A percentile compares a stretch with the other conserved stretches of the same genome.
Conservation (phyloP, 495 filamentous ascomycete genomes). For the Darksidea phi region DNA sequence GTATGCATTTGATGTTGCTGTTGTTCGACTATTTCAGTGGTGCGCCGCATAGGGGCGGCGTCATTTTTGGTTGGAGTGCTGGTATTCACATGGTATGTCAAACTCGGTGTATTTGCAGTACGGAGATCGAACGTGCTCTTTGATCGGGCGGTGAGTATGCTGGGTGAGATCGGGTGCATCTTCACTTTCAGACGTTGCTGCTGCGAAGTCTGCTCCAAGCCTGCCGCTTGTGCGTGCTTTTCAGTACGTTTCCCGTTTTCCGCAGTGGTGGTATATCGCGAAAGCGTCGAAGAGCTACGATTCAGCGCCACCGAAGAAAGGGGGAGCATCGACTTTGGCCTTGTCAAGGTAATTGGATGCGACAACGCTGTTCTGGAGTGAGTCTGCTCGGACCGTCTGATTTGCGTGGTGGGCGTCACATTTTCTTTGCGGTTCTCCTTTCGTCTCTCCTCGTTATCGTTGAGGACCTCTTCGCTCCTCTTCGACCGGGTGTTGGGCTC, state of each 20-base stretch:
- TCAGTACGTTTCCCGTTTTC: background rate
- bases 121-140: slow-evolving; percentile 40
- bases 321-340: slow-evolving; percentile 5
- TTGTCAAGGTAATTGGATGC: background rate
- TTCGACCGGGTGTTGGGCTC: slow-evolving; percentile 1
- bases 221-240: background rate
- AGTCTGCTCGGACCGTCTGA: too few species aligned
- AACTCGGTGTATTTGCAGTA: slow-evolving; percentile 8
- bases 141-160: slow-evolving; percentile 13
- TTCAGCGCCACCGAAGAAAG: background rate
- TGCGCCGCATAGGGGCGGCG: too few species aligned
- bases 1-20: too few species aligned
- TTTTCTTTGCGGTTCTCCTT: slow-evolving; percentile 10
- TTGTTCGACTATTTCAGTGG: too few species aligned
- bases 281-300: slow-evolving; percentile 8
- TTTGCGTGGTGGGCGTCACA: background rate
- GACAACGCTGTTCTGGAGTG: background rate
- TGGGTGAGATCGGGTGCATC: slow-evolving; percentile 2
- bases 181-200: slow-evolving; percentile 1
- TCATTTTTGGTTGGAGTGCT: too few species aligned
- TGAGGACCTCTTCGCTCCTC: slow-evolving; percentile 10
- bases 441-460: background rate
- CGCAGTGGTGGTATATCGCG: slow-evolving; percentile 17
- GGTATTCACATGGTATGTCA: background rate
- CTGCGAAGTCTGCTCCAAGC: background rate